Conservation (phyloP, 768 basidiomycete species). For the Crassisporium funariophilum region DNA sequence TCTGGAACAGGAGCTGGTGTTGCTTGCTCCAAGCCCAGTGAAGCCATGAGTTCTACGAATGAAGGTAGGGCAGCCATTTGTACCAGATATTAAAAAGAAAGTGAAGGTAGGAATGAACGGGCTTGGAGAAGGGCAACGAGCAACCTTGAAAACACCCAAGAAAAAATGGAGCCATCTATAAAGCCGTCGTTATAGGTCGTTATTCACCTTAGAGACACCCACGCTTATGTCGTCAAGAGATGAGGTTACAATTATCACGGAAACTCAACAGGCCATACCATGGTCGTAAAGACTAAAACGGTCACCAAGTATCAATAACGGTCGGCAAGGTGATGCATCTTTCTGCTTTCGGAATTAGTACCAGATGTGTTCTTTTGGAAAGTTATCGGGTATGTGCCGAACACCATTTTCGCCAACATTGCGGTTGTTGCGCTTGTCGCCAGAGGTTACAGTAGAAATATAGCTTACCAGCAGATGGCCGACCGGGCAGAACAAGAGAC, state of each 20-base stretch:
- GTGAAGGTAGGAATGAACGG: conserved; percentile 28
- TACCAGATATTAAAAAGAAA: conserved; percentile 27
- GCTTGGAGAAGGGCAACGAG: conserved; percentile 36
- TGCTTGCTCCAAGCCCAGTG: conserved; percentile 69
- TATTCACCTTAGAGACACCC: conserved; percentile 55
- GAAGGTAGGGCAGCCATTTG: conserved; percentile 78
- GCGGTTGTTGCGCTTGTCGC: conserved; percentile 13
- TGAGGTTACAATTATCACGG: conserved; percentile 43
- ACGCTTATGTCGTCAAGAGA: conserved; percentile 58
- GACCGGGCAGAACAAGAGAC: conserved; percentile 21
- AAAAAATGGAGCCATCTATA: conserved; percentile 37
- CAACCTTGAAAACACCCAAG: conserved; percentile 36
- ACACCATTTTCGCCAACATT: conserved; percentile 15
- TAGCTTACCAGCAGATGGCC: conserved; percentile 15
- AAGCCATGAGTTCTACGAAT: conserved; percentile 85
- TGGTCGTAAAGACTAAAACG: conserved; percentile 43
- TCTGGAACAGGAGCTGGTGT: conserved; percentile 32
- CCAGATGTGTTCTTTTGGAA: conserved; percentile 14
- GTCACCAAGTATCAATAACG: conserved; percentile 45
- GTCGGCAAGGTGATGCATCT: conserved; percentile 67
- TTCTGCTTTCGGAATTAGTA: conserved; percentile 30
- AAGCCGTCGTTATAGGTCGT: conserved; percentile 33
- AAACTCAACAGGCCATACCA: conserved; percentile 32
- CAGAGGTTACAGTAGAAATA: conserved; percentile 5
- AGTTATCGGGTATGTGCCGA: conserved; percentile 10